Conservation (phyloP, 1,284 basidiomycete genomes). For the Anthracocystis panici-leucophaei region DNA sequence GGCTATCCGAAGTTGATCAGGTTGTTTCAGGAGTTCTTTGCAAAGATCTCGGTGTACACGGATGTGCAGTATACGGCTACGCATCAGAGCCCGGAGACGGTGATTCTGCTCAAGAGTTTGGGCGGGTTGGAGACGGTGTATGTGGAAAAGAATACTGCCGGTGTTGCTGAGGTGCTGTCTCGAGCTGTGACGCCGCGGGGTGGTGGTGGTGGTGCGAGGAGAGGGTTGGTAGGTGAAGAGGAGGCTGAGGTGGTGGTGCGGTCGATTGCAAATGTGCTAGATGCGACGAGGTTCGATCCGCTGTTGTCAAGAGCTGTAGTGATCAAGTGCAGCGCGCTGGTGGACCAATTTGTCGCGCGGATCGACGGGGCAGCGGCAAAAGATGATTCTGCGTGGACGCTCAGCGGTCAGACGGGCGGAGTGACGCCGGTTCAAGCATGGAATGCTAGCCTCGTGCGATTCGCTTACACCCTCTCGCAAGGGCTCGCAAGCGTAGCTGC, state of each 20-base stretch:
- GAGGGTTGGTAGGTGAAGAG: constrained; percentile 5
- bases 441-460: constrained; percentile 33
- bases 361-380: constrained; percentile 1
- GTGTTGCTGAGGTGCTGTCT: constrained; percentile 81
- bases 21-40: constrained; percentile 94
- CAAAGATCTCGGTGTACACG: constrained; percentile 91
- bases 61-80: constrained; percentile 87
- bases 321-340: constrained; percentile 75
- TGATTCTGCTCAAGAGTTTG: constrained; percentile 84
- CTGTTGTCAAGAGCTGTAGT: constrained; percentile 83
- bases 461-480: constrained; percentile 13
- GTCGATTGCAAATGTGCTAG: constrained; percentile 85
- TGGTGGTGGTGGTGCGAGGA: background rate
- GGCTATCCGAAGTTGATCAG: constrained; percentile 84
- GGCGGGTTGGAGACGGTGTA: constrained; percentile 85
- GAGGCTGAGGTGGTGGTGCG: constrained; percentile 16
- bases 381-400: constrained; percentile 9
- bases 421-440: constrained; percentile 16
- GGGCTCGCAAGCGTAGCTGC: constrained; percentile 7
- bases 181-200: constrained; percentile 47
- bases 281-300: constrained; percentile 92
- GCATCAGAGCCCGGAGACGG: constrained; percentile 90
- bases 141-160: constrained; percentile 82
- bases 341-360: constrained; percentile 14
- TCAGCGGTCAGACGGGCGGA: background rate